phyloP scores from a whole-genome alignment of 164 flowering plant genomes.

The Vitis riparia region DNA sequence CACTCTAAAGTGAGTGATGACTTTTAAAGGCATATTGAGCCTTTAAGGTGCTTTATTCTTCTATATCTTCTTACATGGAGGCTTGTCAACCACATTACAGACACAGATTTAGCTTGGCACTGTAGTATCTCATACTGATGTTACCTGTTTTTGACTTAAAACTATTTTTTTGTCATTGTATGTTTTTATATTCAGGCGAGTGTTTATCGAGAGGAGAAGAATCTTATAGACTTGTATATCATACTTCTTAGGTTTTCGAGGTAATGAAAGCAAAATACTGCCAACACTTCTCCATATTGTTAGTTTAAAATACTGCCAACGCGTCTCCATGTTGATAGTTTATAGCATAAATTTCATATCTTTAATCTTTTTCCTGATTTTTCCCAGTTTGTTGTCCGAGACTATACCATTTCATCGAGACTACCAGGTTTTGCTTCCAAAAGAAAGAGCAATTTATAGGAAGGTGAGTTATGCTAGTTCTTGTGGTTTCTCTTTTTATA shows the following conservation, averaged over 20 bases:
- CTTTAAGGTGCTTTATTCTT: neutral
- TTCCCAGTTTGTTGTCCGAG: slow-evolving; percentile 81
- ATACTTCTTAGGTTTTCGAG: slow-evolving; percentile 92
- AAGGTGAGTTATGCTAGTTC: slow-evolving; percentile 42
- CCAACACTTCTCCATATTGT: neutral
- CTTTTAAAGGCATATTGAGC: neutral
- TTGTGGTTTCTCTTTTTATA: neutral
- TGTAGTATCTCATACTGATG: neutral
- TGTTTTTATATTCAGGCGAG: slow-evolving; percentile 58
- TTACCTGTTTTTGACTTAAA: neutral
- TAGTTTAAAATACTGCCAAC: neutral
- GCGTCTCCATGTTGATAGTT: neutral
- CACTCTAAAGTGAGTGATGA: too few species aligned
- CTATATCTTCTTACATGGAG: neutral
- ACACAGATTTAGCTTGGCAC: neutral
- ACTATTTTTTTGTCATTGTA: neutral
- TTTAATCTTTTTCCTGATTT: neutral
- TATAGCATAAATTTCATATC: neutral
- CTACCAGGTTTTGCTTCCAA: slow-evolving; percentile 57
- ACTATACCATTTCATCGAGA: slow-evolving; percentile 95
- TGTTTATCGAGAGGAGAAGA: slow-evolving; percentile 80
- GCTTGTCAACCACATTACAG: neutral
- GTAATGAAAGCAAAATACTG: slow-evolving; percentile 33
- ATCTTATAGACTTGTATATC: slow-evolving; percentile 80
- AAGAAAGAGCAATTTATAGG: slow-evolving; percentile 43